A percentile compares a stretch with the other conserved stretches of the same genome.
phyloP scores from a whole-genome alignment of 1,284 basidiomycete genomes.

The Boletus calvinii region DNA sequence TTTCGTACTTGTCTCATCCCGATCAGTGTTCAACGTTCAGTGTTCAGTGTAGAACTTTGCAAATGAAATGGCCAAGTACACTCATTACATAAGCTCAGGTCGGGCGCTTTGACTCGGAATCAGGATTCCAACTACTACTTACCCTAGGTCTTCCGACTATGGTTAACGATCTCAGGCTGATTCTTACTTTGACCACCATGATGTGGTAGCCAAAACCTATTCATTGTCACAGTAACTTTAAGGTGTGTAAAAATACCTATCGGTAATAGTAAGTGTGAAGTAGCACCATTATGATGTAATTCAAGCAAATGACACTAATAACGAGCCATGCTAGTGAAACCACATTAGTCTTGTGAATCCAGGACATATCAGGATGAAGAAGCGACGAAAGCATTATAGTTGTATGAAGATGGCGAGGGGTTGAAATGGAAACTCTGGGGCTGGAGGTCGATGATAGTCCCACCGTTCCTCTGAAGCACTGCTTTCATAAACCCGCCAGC shows the following conservation, averaged over 20 bases:
- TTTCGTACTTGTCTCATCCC: slow-evolving; percentile 38
- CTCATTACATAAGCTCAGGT: neutral
- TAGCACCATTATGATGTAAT: neutral
- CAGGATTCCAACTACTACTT: too few species aligned
- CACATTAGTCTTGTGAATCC: slow-evolving; percentile 1
- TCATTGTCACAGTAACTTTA: neutral
- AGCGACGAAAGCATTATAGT: slow-evolving; percentile 63
- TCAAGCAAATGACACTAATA: neutral
- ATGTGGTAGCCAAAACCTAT: neutral
- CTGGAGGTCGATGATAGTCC: slow-evolving; percentile 50
- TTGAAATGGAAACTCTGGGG: slow-evolving; percentile 54
- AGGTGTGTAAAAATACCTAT: too few species aligned
- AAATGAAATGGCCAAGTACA: too few species aligned
- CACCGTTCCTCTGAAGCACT: slow-evolving; percentile 52
- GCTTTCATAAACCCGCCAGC: slow-evolving; percentile 63
- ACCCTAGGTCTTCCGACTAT: neutral
- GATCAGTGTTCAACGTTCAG: neutral
- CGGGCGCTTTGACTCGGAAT: too few species aligned
- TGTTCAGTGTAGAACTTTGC: neutral
- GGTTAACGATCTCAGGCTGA: too few species aligned
- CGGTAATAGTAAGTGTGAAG: too few species aligned
- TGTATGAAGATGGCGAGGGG: slow-evolving; percentile 52
- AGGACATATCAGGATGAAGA: slow-evolving; percentile 26
- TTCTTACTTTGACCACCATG: neutral
- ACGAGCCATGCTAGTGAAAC: neutral